Conservation (phyloP, 2,329 filamentous ascomycete genomes). For the Neonectria neomacrospora region DNA sequence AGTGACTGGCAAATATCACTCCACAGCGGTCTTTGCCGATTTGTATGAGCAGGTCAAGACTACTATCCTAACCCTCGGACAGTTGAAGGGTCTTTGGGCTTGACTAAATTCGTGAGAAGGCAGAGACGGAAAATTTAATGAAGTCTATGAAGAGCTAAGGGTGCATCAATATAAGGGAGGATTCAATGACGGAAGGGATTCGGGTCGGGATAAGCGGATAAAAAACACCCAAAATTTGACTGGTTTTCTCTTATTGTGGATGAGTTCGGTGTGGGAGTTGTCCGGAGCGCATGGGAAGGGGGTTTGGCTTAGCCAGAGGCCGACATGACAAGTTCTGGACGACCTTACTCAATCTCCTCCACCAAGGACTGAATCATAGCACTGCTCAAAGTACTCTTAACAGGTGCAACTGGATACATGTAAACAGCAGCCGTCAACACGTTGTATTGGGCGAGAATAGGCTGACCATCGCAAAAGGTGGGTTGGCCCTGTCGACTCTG, state of each 20-base stretch:
- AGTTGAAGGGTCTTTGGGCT: too few species aligned
- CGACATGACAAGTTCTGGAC: too few species aligned
- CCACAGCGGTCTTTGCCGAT: not conserved
- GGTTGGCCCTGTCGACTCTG: slow-evolving; percentile 25
- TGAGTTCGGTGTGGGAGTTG: not conserved
- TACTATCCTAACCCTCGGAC: too few species aligned
- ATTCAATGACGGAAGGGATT: not conserved
- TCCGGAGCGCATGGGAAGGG: not conserved
- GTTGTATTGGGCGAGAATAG: not conserved
- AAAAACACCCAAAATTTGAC: not conserved
- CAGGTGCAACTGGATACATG: slow-evolving; percentile 26
- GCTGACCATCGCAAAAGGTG: slow-evolving; percentile 3
- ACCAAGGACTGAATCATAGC: not conserved
- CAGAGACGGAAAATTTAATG: not conserved
- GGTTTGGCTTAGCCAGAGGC: not conserved
- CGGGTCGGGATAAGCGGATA: not conserved
- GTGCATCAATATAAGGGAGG: not conserved
- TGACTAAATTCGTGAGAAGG: not conserved
- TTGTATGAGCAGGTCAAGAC: not conserved
- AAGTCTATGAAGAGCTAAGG: not conserved
- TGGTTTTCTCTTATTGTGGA: not conserved
- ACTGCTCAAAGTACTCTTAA: slow-evolving; percentile 15
- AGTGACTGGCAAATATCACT: not conserved
- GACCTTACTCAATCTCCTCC: not conserved
- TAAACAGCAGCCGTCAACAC: not conserved